phyloP scores from a whole-genome alignment of 2,329 filamentous ascomycete genomes.

The Arthrinium phaeospermum region DNA sequence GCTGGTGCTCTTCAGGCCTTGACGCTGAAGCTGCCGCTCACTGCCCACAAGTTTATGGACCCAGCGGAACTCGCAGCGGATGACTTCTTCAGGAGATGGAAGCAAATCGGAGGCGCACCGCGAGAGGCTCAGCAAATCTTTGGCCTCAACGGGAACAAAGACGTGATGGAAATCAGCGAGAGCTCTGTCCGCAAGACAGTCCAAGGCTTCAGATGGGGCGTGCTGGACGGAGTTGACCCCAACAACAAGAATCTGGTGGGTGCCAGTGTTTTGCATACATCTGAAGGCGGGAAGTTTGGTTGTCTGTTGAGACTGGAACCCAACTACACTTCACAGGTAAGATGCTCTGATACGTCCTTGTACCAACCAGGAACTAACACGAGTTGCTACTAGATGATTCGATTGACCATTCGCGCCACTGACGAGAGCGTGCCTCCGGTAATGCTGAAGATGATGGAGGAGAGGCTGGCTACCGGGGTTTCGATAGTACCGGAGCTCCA shows the following conservation, averaged over 20 bases:
- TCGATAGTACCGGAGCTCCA: slow-evolving; percentile 47
- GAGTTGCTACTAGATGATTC: slow-evolving; percentile 75
- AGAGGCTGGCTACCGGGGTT: slow-evolving; percentile 68
- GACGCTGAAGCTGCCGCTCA: slow-evolving; percentile 86
- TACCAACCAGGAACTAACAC: slow-evolving; percentile 29
- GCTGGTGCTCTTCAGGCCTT: slow-evolving; percentile 92
- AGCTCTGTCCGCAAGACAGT: slow-evolving; percentile 75
- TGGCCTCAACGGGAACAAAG: slow-evolving; percentile 61
- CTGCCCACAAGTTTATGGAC: slow-evolving; percentile 97
- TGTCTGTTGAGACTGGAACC: slow-evolving; percentile 93
- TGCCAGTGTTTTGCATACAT: slow-evolving; percentile 83
- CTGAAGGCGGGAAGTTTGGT: slow-evolving; percentile 86
- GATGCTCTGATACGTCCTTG: slow-evolving; percentile 37
- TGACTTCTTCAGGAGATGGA: slow-evolving; percentile 99
- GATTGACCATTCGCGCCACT: slow-evolving; percentile 90
- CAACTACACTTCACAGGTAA: slow-evolving; percentile 88
- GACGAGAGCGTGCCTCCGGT: slow-evolving; percentile 86
- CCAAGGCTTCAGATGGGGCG: slow-evolving; percentile 86
- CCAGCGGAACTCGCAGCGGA: slow-evolving; percentile 83
- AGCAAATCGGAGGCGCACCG: slow-evolving; percentile 90
- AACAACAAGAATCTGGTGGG: slow-evolving; percentile 95
- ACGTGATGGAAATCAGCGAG: slow-evolving; percentile 70
- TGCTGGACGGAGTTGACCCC: slow-evolving; percentile 85
- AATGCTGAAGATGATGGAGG: slow-evolving; percentile 86
- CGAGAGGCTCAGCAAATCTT: slow-evolving; percentile 91